Base-by-base conservation (phyloP, 2,329 filamentous ascomycete genomes). In the Alternaria ventricosa region DNA sequence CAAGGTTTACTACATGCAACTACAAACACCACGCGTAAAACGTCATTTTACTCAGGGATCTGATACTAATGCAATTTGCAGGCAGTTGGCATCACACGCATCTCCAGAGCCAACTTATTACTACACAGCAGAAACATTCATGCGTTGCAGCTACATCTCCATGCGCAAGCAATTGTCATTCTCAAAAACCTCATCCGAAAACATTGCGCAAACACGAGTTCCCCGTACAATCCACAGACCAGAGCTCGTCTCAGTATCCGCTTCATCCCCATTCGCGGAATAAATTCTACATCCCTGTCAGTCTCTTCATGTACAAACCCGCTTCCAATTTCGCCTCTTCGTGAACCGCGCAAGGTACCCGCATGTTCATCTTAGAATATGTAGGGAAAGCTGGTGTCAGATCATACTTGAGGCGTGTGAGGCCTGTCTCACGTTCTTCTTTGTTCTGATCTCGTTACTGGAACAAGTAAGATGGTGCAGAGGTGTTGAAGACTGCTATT, bases 401-500 rank as follows among this genome's bases (percentile, higher is more conserved):
- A 61, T 64, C 65, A 53, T 46, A 28, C 43, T 60, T n/a, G 57
- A 54, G 45, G 47, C 46, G 64, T 60, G 49, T 50, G 56, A 49
- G 44, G 18, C 46, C 22, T 41, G 60, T 62, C 59, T 63, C 58
- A 61, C 51, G 58, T 67, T 30, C 51, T 57, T 58, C 50, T 54
- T 45, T 57, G 41, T 57, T 57, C 43, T 25, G 55, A 50, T 47
- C 49, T 30, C 30, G 58, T 50, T 71, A 54, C 67, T 66, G 44
- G 20, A 68, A 53, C 12, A 28, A 60, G 69, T 59, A 70, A 62
- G 45, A 59, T 55, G 41, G n/a, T 12, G 9, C 6, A 12, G 23
- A 12, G 13, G 28, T 64, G 67, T 73, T 22, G 68, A 71, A 63
- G 27, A 60, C 70, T 70, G 71, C 45, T 73, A 73, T 72, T 61